These are phyloP conservation scores for Ceratonia siliqua DNA, from an alignment of 306 rosid genomes.

Conservation along the genomic window DNA sequence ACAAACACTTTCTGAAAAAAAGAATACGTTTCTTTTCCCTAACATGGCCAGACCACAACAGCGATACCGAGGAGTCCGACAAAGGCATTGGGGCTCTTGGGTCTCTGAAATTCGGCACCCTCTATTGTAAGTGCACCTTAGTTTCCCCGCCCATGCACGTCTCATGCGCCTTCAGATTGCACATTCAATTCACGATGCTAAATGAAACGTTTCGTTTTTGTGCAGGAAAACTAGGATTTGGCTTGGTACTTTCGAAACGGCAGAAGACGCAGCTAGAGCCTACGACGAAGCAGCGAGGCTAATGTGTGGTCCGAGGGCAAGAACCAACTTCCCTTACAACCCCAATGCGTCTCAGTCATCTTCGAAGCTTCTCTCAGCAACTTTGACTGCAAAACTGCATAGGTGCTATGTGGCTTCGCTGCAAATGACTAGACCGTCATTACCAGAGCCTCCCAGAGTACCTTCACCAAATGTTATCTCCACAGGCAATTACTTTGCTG, in stretches of 20 bases:
- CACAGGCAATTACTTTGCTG: slow-evolving; percentile 32
- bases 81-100: slow-evolving; percentile 99
- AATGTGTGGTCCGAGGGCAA: slow-evolving; percentile 86
- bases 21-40: slow-evolving; percentile 36
- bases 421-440: slow-evolving; percentile 64
- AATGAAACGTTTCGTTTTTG: slow-evolving; percentile 22
- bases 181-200: not conserved
- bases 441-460: slow-evolving; percentile 47
- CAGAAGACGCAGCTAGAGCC: slow-evolving; percentile 92
- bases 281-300: slow-evolving; percentile 95
- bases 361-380: slow-evolving; percentile 86
- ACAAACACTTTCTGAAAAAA: slow-evolving; percentile 35
- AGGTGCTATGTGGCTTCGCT: slow-evolving; percentile 85
- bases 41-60: slow-evolving; percentile 93
- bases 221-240: slow-evolving; percentile 95
- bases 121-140: slow-evolving; percentile 59
- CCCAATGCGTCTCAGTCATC: slow-evolving; percentile 73
- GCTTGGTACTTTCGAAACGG: slow-evolving; percentile 95
- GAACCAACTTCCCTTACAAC: slow-evolving; percentile 88
- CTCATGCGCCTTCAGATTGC: slow-evolving; percentile 1
- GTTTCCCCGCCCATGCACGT: slow-evolving; percentile 16
- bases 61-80: slow-evolving; percentile 92
- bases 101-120: slow-evolving; percentile 99
- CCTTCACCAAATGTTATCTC: slow-evolving; percentile 25
- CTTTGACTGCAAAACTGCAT: slow-evolving; percentile 83